These are phyloP conservation scores for Arachis hypogaea DNA, from an alignment of 306 rosid genomes.

Conservation along the genomic window DNA sequence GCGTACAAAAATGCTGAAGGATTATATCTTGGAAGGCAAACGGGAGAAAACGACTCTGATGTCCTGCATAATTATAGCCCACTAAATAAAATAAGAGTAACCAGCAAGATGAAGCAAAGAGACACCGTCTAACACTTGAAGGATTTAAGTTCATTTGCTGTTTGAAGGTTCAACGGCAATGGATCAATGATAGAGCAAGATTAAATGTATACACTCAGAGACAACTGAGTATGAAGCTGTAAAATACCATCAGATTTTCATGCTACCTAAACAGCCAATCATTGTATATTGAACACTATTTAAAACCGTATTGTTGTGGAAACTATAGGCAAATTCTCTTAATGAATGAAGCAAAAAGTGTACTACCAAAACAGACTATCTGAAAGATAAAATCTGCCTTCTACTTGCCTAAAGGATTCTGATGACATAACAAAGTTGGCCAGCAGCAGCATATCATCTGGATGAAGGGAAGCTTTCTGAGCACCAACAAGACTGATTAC, in stretches of 20 bases:
- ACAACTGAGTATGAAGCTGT: conserved; percentile 10
- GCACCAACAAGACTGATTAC: conserved; percentile 97
- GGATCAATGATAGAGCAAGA: conserved; percentile 13
- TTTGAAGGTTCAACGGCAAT: conserved; percentile 11
- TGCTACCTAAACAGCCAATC: not conserved
- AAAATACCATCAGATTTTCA: conserved; percentile 8
- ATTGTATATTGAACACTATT: conserved; percentile 9
- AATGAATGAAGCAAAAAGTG: no score
- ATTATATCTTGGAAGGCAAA: conserved; percentile 98
- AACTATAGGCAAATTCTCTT: not conserved
- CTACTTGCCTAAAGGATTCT: conserved; percentile 92
- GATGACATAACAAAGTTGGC: conserved; percentile 94
- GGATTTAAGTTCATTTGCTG: conserved; percentile 15
- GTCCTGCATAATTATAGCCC: conserved; percentile 69
- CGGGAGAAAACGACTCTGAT: conserved; percentile 93
- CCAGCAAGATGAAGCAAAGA: conserved; percentile 25
- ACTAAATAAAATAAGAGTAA: conserved; percentile 31
- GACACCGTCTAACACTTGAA: conserved; percentile 13
- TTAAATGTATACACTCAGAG: not conserved
- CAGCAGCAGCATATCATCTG: conserved; percentile 90
- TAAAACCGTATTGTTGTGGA: not conserved
- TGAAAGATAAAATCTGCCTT: conserved; percentile 29
- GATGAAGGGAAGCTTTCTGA: conserved; percentile 98
- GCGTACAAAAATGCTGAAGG: conserved; percentile 96
- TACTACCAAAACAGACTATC: not conserved